Evolutionary conservation across 805 yeast genomes (phyloP).

Genomic region (Kluyveromyces wickerhamii): DNA sequence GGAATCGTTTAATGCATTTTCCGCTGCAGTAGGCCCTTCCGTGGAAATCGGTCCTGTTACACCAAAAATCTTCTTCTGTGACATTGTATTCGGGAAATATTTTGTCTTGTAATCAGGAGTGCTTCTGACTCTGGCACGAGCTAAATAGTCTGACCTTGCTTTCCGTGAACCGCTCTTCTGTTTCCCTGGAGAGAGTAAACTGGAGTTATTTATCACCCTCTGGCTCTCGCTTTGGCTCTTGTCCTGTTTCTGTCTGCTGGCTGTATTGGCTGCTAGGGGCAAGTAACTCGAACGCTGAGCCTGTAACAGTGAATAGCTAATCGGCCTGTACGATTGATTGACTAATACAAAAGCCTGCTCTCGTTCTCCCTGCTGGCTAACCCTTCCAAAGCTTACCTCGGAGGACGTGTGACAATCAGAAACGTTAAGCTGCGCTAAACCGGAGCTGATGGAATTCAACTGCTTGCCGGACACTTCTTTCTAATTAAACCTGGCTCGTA

Average conservation of each 20-base stretch:
- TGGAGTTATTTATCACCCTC: too few relatives aligned
- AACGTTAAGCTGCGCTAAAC: slow-evolving; percentile 4
- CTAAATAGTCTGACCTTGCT: background rate
- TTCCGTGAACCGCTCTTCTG: background rate
- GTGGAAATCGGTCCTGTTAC: slow-evolving; percentile 61
- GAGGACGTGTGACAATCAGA: background rate
- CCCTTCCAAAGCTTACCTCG: too few relatives aligned
- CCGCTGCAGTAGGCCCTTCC: slow-evolving; percentile 79
- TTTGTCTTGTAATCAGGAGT: background rate
- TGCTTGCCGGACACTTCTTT: slow-evolving; percentile 3
- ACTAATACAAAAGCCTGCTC: too few relatives aligned
- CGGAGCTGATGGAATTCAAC: slow-evolving; percentile 4
- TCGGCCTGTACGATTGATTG: too few relatives aligned
- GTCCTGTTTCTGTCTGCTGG: too few relatives aligned
- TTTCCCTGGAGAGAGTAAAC: too few relatives aligned
- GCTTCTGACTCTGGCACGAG: background rate
- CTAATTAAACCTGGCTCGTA: too few relatives aligned
- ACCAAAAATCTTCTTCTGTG: slow-evolving; percentile 29
- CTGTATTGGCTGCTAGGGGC: too few relatives aligned
- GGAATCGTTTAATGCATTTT: slow-evolving; percentile 63
- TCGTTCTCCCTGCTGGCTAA: too few relatives aligned
- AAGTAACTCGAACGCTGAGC: too few relatives aligned
- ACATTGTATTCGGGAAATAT: slow-evolving; percentile 13
- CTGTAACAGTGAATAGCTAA: too few relatives aligned
- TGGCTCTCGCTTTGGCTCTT: too few relatives aligned